Conservation (phyloP, 164 flowering plant species). For the Liquidambar formosana region DNA sequence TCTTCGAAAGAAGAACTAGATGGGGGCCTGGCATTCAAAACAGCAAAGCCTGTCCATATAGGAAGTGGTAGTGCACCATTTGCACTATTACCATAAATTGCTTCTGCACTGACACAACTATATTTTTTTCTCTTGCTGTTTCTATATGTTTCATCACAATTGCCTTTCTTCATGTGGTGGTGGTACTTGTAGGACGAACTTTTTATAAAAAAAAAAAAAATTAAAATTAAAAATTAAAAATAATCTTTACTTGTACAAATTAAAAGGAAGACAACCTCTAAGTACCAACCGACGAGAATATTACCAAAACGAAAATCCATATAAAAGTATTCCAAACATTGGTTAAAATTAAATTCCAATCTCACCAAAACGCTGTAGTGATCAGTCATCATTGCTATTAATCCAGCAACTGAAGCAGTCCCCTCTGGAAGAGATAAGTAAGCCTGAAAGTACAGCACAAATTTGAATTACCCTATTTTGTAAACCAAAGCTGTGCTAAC, state of each 20-base stretch:
- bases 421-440: conserved; percentile 82
- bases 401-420: conserved; percentile 68
- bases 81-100: no score
- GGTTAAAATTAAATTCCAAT: conserved; percentile 7
- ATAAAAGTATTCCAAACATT: not conserved
- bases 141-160: not conserved
- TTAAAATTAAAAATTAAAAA: not conserved
- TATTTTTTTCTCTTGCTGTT: not conserved
- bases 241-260: not conserved
- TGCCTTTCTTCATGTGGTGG: not conserved
- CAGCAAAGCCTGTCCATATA: no score
- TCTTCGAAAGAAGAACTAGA: no score
- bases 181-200: no score
- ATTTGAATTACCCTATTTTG: not conserved
- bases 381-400: conserved; percentile 84
- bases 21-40: no score
- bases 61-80: no score
- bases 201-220: no score
- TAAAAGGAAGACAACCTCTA: not conserved
- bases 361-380: conserved; percentile 64
- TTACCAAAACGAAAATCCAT: not conserved
- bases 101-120: no score
- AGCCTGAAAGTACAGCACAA: conserved; percentile 41
- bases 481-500: not conserved
- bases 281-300: not conserved